A percentile compares a stretch with the other conserved stretches of the same genome.
These are phyloP conservation scores for Triadica sebifera DNA, from an alignment of 345 rosid species.

Conservation along the genomic window DNA sequence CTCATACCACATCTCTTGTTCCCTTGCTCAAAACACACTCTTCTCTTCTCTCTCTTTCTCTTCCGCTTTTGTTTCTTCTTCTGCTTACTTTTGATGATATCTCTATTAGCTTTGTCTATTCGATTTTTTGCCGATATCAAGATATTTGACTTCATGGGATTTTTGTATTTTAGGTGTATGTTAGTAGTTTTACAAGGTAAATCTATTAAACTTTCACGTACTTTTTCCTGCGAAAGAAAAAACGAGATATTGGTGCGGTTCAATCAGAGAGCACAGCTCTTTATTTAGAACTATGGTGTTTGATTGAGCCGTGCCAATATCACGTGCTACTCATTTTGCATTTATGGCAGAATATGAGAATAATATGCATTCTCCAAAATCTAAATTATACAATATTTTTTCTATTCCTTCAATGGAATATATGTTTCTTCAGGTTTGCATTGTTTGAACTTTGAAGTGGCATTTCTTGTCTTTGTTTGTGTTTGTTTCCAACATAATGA, in stretches of 20 bases:
- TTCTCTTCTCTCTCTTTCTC: not conserved
- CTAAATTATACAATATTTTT: not conserved
- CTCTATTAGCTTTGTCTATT: no score
- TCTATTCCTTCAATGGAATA: no score
- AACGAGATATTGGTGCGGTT: constrained; percentile 90
- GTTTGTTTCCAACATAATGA: no score
- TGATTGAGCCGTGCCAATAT: constrained; percentile 99
- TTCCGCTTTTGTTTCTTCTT: not conserved
- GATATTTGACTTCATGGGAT: not conserved
- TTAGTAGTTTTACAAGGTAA: no score
- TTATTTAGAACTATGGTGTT: constrained; percentile 42
- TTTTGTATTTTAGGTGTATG: no score
- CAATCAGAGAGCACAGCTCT: constrained; percentile 58
- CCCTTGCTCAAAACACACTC: not conserved
- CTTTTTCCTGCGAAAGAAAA: not conserved
- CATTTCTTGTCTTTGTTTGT: no score
- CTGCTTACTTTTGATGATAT: no score
- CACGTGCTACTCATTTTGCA: constrained; percentile 33
- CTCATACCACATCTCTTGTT: constrained; percentile 9
- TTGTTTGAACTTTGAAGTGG: no score
- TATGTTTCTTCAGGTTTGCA: not conserved
- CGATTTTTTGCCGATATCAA: not conserved
- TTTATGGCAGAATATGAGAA: not conserved
- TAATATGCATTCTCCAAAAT: not conserved
- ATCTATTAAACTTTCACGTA: no score